Conservation (phyloP, 1,284 basidiomycete species). For the Thelephora terrestris region DNA sequence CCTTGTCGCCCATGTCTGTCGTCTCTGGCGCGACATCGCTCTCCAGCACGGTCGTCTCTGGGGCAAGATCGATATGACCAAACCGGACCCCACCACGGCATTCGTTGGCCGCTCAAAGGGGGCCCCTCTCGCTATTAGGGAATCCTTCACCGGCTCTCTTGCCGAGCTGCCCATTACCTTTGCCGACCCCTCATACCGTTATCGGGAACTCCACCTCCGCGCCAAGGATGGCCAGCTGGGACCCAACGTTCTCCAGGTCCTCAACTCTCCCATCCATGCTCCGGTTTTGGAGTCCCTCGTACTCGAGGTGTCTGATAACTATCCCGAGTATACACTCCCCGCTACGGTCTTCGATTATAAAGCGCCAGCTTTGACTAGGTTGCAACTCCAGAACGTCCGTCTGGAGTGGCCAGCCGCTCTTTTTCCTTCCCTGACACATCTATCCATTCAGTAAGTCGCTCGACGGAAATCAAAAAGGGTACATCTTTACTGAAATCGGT, state of each 20-base stretch:
- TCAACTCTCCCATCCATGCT: background rate
- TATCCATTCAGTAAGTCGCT: background rate
- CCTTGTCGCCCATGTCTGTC: background rate
- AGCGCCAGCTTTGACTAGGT: background rate
- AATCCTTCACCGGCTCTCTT: background rate
- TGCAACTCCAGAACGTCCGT: background rate
- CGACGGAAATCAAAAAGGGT: no score
- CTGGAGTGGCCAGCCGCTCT: background rate
- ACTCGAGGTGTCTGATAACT: background rate
- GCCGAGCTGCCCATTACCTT: background rate
- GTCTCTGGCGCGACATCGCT: background rate
- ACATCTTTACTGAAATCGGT: no score
- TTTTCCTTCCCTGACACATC: constrained; percentile 1
- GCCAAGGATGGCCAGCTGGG: background rate
- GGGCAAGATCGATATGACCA: background rate
- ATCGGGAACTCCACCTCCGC: background rate
- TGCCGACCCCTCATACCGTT: background rate
- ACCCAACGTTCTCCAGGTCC: background rate
- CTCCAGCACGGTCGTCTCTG: background rate
- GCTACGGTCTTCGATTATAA: background rate
- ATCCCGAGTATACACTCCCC: background rate
- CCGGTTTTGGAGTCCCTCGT: background rate
- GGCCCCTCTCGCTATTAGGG: background rate
- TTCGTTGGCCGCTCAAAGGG: background rate
- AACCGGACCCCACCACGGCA: background rate